Conservation (phyloP, 768 basidiomycete genomes). For the Daedalea quercina region DNA sequence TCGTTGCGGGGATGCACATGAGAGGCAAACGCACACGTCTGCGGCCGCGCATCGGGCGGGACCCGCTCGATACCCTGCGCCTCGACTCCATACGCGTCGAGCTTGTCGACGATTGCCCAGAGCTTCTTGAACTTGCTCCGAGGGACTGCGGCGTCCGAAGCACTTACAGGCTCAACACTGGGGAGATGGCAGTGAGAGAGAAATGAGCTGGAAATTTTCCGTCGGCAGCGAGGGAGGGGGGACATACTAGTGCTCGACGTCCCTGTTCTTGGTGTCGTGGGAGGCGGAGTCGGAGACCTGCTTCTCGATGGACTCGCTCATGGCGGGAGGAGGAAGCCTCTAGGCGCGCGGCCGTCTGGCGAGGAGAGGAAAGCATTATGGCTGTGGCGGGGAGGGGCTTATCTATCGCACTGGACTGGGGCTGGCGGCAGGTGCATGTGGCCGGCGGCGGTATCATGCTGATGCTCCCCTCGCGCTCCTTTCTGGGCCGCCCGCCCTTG, state of each 20-base stretch:
- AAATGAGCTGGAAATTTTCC: neutral
- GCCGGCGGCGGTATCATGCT: too few species aligned
- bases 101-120: conserved; percentile 2
- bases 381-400: neutral
- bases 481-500: neutral
- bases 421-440: too few species aligned
- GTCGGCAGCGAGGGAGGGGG: neutral
- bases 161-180: neutral
- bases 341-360: neutral
- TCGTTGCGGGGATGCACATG: neutral
- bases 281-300: neutral
- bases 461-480: neutral
- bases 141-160: neutral
- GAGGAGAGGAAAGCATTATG: neutral
- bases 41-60: conserved; percentile 18
- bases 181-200: neutral
- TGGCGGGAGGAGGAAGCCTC: neutral
- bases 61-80: conserved; percentile 31
- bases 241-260: conserved; percentile 1
- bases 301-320: neutral
- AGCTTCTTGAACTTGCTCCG: neutral
- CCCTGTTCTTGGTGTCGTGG: neutral
- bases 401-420: too few species aligned
- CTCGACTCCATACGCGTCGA: conserved; percentile 27
- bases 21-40: conserved; percentile 1